Percentiles rank a stretch among this genome's conserved stretches.
Conservation (phyloP, 495 filamentous ascomycete genomes). For the Aspergillus conjunctus region DNA sequence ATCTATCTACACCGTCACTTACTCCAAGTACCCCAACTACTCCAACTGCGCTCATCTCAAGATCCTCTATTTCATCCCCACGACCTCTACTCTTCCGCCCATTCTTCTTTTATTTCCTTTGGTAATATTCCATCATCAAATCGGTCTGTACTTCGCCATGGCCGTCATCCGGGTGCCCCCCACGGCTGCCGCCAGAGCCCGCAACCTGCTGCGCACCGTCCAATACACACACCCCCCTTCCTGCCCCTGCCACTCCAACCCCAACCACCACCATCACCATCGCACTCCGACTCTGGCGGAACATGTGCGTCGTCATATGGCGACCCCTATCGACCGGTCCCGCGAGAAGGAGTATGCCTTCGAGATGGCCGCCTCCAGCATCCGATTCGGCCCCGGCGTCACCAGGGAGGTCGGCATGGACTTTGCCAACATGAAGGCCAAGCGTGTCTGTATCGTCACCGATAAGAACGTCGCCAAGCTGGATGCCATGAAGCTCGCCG, state of each 20-base stretch:
- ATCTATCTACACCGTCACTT: background rate
- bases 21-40: background rate
- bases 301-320: constrained; percentile 62
- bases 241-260: constrained; percentile 92
- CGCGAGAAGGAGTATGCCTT: constrained; percentile 95
- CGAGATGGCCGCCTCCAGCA: constrained; percentile 91
- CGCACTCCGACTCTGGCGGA: constrained; percentile 53
- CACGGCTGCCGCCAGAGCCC: constrained; percentile 73
- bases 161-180: constrained; percentile 63
- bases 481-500: constrained; percentile 80
- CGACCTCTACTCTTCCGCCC: constrained; percentile 9
- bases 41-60: background rate
- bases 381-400: constrained; percentile 90
- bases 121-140: constrained; percentile 1
- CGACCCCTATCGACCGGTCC: constrained; percentile 70
- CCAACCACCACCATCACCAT: constrained; percentile 64
- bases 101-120: constrained; percentile 16
- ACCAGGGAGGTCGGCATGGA: constrained; percentile 99
- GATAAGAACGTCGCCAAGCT: constrained; percentile 77
- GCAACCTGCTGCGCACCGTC: constrained; percentile 80
- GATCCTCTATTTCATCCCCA: background rate
- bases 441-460: constrained; percentile 88
- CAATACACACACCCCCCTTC: constrained; percentile 87
- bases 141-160: constrained; percentile 25
- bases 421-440: constrained; percentile 83